Conservation (phyloP, 768 basidiomycete species). For the Suillus paluster region DNA sequence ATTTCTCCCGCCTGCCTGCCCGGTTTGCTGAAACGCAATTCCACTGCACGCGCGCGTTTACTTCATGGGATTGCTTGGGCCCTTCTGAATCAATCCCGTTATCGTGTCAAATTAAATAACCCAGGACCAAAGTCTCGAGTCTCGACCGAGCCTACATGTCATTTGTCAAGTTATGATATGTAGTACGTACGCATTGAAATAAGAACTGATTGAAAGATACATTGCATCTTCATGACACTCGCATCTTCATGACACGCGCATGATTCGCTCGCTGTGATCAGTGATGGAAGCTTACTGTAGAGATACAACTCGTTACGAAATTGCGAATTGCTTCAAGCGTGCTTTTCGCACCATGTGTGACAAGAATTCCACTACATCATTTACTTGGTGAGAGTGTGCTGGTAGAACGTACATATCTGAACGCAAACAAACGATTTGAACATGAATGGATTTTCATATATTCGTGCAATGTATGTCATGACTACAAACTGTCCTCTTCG, state of each 20-base stretch:
- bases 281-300: too few relatives aligned
- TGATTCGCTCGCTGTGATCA: too few relatives aligned
- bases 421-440: too few relatives aligned
- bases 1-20: background rate
- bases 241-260: background rate
- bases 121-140: slow-evolving; percentile 9
- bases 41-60: background rate
- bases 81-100: background rate
- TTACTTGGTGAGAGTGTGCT: too few relatives aligned
- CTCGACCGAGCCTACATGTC: slow-evolving; percentile 7
- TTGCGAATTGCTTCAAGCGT: too few relatives aligned
- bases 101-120: slow-evolving; percentile 12
- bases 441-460: background rate
- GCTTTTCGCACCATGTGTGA: too few relatives aligned
- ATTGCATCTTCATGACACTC: background rate
- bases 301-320: too few relatives aligned
- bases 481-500: slow-evolving; percentile 20
- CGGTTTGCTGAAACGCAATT: background rate
- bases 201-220: background rate
- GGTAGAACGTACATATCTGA: too few relatives aligned
- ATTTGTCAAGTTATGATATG: slow-evolving; percentile 10
- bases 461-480: slow-evolving; percentile 1
- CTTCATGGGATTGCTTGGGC: background rate
- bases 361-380: too few relatives aligned
- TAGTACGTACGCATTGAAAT: slow-evolving; percentile 8